Evolutionary conservation across 192 early-diverging fungal species (phyloP), one percentile per base, ranked within the genome.

Genomic region (Gigaspora rosea): DNA sequence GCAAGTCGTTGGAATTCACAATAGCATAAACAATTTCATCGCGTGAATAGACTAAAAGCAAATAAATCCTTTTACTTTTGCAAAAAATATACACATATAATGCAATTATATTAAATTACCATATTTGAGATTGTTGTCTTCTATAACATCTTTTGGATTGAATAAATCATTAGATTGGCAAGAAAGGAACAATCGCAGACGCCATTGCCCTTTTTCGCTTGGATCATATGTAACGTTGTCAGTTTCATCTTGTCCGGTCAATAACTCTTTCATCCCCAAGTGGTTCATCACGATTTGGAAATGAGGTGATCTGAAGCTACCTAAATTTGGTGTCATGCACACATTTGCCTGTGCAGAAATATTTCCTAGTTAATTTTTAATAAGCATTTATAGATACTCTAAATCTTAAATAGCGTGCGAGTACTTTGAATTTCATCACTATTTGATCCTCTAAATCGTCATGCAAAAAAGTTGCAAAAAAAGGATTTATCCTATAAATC

Each of bases 281-380:
- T 83, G 79, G 6, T 79, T 77, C 73, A 88, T 78, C 0, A 91
- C 86, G 49, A 87, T 77, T 41, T 88, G 82, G 77, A 94, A 94
- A 57, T 94, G 92, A 9, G 80, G 83, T 36, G 90, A 82, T 58
- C 89, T 79, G 71, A 93, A 94, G 2, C 82, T 87, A 0, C 89
- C 90, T 6, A 86, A 84, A 61, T 90, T 85, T 27, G 89, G 88
- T 15, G 79, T 58, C 6, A 81, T 71, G 74, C 82, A 81, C 11
- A 83, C 64, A 51, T 67, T 58, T 47, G 62, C 20, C 67, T 62
- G 33, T 1, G 47, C 68, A 78, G 11, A 66, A 64, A 41, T 41
- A 41, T 41, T 41, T 41, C 41, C 41, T 41, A 41, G 41, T 41
- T 41, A 41, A 41, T 41, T 41, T 27, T 41, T 41, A 41, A 41